A percentile compares a stretch with the other conserved stretches of the same genome.
Evolutionary conservation across 208 protist species (phyloP).

Genomic region (Wallacemonas sp.): DNA sequence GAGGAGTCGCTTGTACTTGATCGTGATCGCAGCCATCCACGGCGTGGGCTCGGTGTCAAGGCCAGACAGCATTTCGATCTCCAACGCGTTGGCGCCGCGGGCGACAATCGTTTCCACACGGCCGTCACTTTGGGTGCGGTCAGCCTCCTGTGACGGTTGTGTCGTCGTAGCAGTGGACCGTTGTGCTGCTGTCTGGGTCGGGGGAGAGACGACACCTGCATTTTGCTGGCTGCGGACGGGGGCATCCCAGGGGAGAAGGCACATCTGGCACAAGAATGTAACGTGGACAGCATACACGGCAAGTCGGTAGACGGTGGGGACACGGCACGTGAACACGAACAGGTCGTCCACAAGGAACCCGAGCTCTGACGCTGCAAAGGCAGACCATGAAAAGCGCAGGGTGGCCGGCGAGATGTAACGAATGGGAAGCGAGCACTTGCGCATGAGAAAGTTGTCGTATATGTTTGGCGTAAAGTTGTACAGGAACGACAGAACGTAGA

Average conservation of each 20-base stretch:
- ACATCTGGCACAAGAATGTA: slow-evolving; percentile 63
- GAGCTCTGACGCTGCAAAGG: slow-evolving; percentile 44
- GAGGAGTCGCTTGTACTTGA: slow-evolving; percentile 60
- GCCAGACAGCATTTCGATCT: slow-evolving; percentile 37
- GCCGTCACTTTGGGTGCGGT: too few species aligned
- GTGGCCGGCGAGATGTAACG: slow-evolving; percentile 37
- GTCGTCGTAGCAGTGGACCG: background rate
- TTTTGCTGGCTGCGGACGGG: slow-evolving; percentile 27
- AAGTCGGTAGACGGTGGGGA: slow-evolving; percentile 63
- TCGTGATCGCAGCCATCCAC: slow-evolving; percentile 51
- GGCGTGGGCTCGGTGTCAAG: slow-evolving; percentile 47
- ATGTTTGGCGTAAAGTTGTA: slow-evolving; percentile 77
- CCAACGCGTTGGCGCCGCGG: slow-evolving; percentile 29
- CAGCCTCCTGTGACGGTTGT: too few species aligned
- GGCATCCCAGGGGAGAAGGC: slow-evolving; percentile 63
- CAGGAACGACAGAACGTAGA: slow-evolving; percentile 75
- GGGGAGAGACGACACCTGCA: background rate
- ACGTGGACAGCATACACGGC: slow-evolving; percentile 59
- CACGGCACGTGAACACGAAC: slow-evolving; percentile 81
- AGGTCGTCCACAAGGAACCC: slow-evolving; percentile 79
- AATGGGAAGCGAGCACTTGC: slow-evolving; percentile 69
- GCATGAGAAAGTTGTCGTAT: slow-evolving; percentile 75
- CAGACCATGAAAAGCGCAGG: slow-evolving; percentile 20
- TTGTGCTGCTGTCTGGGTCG: background rate
- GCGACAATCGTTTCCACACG: slow-evolving; percentile 8